Evolutionary conservation across 208 protist genomes (phyloP).

Genomic region (Trypanosoma theileri): DNA sequence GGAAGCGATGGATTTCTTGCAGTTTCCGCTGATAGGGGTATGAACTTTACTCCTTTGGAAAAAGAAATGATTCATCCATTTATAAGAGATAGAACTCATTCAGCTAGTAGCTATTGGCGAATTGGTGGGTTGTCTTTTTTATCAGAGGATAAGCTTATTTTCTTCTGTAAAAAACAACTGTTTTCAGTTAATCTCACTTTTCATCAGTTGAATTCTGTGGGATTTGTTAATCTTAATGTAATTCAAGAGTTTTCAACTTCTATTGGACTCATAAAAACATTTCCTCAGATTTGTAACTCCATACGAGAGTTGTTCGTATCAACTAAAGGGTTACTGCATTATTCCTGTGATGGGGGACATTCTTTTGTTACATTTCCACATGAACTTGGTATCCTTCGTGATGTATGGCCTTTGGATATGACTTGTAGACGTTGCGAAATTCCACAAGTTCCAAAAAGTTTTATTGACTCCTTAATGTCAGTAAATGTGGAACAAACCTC

Average conservation of each 20-base stretch:
- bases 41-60: slow-evolving; percentile 40
- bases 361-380: slow-evolving; percentile 65
- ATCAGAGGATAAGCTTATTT: slow-evolving; percentile 19
- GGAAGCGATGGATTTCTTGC: slow-evolving; percentile 49
- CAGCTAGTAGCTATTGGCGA: neutral
- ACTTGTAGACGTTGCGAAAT: slow-evolving; percentile 17
- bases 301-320: slow-evolving; percentile 45
- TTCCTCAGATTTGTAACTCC: slow-evolving; percentile 1
- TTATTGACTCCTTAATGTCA: slow-evolving; percentile 14
- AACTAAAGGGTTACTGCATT: slow-evolving; percentile 47
- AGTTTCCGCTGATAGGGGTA: slow-evolving; percentile 65
- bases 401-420: slow-evolving; percentile 29
- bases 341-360: slow-evolving; percentile 53
- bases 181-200: slow-evolving; percentile 18
- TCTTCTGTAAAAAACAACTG: slow-evolving; percentile 22
- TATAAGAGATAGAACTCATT: slow-evolving; percentile 1
- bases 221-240: slow-evolving; percentile 15
- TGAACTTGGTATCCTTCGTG: slow-evolving; percentile 57
- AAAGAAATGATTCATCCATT: slow-evolving; percentile 17
- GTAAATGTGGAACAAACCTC: neutral
- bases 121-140: slow-evolving; percentile 27
- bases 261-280: slow-evolving; percentile 26
- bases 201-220: slow-evolving; percentile 1
- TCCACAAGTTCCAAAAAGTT: slow-evolving; percentile 15
- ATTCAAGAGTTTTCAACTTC: slow-evolving; percentile 10